A percentile compares a stretch with the other conserved stretches of the same genome.
Conservation (phyloP, 305 asterid species). For the Ajuga reptans region DNA sequence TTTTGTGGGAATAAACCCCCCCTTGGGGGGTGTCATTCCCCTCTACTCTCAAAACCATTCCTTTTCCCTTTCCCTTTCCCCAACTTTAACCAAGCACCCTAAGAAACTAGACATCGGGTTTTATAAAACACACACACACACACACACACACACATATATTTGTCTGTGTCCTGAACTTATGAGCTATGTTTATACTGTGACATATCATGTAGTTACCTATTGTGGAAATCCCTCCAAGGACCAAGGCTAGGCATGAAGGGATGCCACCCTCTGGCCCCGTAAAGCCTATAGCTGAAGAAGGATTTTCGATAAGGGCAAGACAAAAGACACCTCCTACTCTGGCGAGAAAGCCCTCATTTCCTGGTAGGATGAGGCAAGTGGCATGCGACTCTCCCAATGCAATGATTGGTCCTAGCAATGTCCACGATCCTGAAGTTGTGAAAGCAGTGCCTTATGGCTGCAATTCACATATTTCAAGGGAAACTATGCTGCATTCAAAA, state of each 20-base stretch:
- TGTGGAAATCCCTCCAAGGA: constrained; percentile 59
- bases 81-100: too few relatives aligned
- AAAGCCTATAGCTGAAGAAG: constrained; percentile 48
- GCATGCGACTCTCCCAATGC: constrained; percentile 34
- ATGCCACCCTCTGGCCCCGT: constrained; percentile 46
- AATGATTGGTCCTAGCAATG: constrained; percentile 25
- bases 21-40: too few relatives aligned
- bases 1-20: too few relatives aligned
- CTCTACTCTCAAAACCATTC: too few relatives aligned
- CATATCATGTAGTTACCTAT: constrained; percentile 43
- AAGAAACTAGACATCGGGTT: background rate
- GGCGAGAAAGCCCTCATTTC: constrained; percentile 45
- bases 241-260: constrained; percentile 61
- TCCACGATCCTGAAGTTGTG: constrained; percentile 33
- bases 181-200: constrained; percentile 19
- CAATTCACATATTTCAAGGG: constrained; percentile 30
- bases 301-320: constrained; percentile 40
- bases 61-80: too few relatives aligned
- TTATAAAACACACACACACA: too few relatives aligned
- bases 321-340: constrained; percentile 61
- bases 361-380: constrained; percentile 38
- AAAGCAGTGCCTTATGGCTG: constrained; percentile 28
- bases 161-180: background rate
- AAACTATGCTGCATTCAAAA: constrained; percentile 31
- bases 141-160: too few relatives aligned